Conservation (phyloP, 2,329 filamentous ascomycete species). For the Esteya vermicola region DNA sequence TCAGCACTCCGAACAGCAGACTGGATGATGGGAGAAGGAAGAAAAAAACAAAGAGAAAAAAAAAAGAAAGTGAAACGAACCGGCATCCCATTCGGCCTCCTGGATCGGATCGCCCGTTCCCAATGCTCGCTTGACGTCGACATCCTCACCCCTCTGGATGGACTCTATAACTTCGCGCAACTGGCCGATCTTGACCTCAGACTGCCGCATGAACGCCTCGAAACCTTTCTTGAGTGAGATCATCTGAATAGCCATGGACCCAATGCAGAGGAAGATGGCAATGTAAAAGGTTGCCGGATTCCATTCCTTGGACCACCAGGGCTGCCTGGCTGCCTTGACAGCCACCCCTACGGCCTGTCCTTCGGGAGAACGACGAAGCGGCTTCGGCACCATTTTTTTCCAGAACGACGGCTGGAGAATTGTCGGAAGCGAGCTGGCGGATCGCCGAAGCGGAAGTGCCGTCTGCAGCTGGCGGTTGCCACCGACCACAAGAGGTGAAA, state of each 20-base stretch:
- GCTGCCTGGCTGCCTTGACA: slow-evolving; percentile 14
- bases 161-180: slow-evolving; percentile 62
- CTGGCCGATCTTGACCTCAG: slow-evolving; percentile 64
- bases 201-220: slow-evolving; percentile 55
- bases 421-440: slow-evolving; percentile 13
- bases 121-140: slow-evolving; percentile 72
- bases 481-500: background rate
- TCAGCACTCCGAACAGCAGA: background rate
- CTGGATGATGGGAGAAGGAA: too few relatives aligned
- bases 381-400: slow-evolving; percentile 55
- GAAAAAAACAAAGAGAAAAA: too few relatives aligned
- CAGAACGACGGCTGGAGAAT: slow-evolving; percentile 40
- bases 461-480: background rate
- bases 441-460: background rate
- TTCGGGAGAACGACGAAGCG: slow-evolving; percentile 27
- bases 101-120: slow-evolving; percentile 62
- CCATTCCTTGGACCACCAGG: slow-evolving; percentile 47
- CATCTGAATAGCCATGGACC: slow-evolving; percentile 91
- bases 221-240: slow-evolving; percentile 67
- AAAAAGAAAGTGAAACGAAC: too few relatives aligned
- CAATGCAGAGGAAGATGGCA: slow-evolving; percentile 71
- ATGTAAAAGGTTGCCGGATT: slow-evolving; percentile 77
- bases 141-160: slow-evolving; percentile 56
- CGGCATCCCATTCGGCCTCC: slow-evolving; percentile 81
- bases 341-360: slow-evolving; percentile 6